Conservation (phyloP, 2,329 filamentous ascomycete genomes). For the Teratosphaeria epicoccoides region DNA sequence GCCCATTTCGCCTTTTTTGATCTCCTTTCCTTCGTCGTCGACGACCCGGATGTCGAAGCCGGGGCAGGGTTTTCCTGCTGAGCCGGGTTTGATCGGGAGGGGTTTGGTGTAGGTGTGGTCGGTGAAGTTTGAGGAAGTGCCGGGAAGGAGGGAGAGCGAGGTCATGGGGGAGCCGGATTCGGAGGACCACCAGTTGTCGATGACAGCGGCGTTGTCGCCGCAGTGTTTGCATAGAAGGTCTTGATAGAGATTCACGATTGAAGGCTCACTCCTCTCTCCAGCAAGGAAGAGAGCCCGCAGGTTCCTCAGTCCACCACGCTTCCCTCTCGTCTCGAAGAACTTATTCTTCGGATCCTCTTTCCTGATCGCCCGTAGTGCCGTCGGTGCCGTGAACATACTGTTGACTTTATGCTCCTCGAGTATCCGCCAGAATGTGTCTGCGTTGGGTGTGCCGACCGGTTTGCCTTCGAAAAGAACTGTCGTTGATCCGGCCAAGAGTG, state of each 20-base stretch:
- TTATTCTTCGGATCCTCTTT: constrained; percentile 71
- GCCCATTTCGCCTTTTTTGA: constrained; percentile 63
- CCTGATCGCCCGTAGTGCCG: constrained; percentile 74
- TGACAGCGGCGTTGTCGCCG: constrained; percentile 50
- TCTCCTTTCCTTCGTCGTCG: constrained; percentile 64
- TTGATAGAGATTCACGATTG: constrained; percentile 73
- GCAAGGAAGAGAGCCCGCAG: constrained; percentile 73
- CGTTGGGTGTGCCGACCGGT: constrained; percentile 77
- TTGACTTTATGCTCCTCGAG: constrained; percentile 77
- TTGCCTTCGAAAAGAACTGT: constrained; percentile 93
- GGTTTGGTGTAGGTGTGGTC: constrained; percentile 36
- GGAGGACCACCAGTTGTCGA: constrained; percentile 67
- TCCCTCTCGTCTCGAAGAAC: constrained; percentile 52
- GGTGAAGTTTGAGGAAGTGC: constrained; percentile 46
- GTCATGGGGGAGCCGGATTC: constrained; percentile 61
- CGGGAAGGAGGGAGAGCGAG: constrained; percentile 53
- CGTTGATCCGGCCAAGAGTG: constrained; percentile 72
- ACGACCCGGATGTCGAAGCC: constrained; percentile 82
- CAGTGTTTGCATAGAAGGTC: constrained; percentile 57
- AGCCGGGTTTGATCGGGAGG: constrained; percentile 64
- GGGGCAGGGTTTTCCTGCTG: constrained; percentile 81
- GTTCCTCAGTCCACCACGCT: constrained; percentile 58
- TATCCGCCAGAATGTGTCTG: constrained; percentile 79
- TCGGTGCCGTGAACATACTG: constrained; percentile 76
- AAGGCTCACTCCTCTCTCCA: constrained; percentile 80